These are phyloP conservation scores for Nitzschia sp. DNA, from an alignment of 108 stramenopile genomes.

Conservation along the genomic window DNA sequence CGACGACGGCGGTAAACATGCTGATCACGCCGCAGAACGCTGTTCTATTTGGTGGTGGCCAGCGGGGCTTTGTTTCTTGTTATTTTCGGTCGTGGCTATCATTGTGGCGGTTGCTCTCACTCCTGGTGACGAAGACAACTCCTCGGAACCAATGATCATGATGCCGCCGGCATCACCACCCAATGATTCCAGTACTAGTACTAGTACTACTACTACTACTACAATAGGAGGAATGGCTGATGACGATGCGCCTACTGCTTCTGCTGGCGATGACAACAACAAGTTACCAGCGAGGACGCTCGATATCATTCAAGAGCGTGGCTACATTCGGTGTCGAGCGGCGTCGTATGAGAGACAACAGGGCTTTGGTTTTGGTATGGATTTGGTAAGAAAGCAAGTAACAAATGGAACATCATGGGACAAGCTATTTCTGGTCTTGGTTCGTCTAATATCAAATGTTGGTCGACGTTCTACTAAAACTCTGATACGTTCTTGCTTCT, in stretches of 20 bases:
- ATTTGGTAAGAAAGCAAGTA: slow-evolving; percentile 9
- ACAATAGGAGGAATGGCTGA: no score
- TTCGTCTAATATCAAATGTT: not conserved
- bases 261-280: not conserved
- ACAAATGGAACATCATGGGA: not conserved
- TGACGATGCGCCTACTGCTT: not conserved
- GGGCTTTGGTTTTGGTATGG: not conserved
- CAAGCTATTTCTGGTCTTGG: not conserved
- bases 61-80: not conserved
- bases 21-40: no score
- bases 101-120: slow-evolving; percentile 3
- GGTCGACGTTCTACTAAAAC: no score
- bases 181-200: not conserved
- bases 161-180: not conserved
- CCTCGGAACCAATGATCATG: not conserved
- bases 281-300: not conserved
- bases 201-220: no score
- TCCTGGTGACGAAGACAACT: not conserved
- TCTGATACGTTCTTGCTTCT: not conserved
- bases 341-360: not conserved
- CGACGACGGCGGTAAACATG: no score
- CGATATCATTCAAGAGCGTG: slow-evolving; percentile 10
- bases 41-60: not conserved
- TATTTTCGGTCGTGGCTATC: not conserved
- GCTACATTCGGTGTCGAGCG: slow-evolving; percentile 20